phyloP scores from a whole-genome alignment of 257 asterid species.

The Solanum neorickii region DNA sequence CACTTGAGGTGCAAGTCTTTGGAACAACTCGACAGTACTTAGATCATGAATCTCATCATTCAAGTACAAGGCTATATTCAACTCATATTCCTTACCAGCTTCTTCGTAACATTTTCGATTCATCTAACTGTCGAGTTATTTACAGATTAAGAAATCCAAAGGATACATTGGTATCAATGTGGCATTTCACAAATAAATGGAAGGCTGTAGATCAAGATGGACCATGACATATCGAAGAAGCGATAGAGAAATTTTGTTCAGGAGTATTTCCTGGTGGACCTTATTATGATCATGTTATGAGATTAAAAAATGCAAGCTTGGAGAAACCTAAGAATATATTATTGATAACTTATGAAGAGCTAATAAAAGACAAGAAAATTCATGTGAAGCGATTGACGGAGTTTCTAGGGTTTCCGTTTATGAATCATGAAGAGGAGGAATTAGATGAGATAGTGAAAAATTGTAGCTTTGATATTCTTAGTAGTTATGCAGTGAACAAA shows the following conservation, averaged over 20 bases:
- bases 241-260: neutral
- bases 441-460: neutral
- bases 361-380: neutral
- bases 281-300: constrained; percentile 1
- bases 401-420: neutral
- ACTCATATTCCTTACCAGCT: neutral
- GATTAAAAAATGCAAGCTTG: neutral
- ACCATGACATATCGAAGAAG: neutral
- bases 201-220: neutral
- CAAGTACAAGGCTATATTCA: neutral
- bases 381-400: neutral
- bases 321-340: neutral
- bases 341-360: constrained; percentile 3
- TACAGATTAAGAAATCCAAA: neutral
- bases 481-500: neutral
- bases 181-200: neutral
- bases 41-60: neutral
- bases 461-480: too few relatives aligned
- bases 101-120: neutral
- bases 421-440: neutral
- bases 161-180: neutral
- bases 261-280: neutral
- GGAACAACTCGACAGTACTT: neutral
- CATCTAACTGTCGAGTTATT: neutral
- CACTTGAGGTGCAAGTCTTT: neutral